Conservation (phyloP, 805 yeast genomes). For the Sungouiella thailandica region DNA sequence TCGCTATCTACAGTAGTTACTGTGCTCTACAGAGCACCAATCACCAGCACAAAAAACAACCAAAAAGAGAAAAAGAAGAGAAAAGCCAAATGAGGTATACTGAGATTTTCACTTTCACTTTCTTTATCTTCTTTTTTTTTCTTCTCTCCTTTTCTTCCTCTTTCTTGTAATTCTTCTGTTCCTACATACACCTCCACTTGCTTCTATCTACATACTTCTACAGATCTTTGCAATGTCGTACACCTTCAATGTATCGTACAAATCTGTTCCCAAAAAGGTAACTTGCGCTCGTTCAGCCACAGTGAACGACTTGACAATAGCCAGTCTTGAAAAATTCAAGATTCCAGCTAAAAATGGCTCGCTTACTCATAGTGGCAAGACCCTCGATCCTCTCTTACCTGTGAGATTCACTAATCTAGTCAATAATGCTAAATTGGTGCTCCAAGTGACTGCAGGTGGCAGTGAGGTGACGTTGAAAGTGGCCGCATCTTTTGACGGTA, state of each 20-base stretch:
- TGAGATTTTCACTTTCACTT: too few relatives aligned
- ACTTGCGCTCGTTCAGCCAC: constrained; percentile 20
- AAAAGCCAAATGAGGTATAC: too few relatives aligned
- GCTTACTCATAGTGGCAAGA: constrained; percentile 24
- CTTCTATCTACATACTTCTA: too few relatives aligned
- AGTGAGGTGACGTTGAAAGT: constrained; percentile 5
- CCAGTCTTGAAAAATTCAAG: constrained; percentile 23
- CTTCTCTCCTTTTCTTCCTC: too few relatives aligned
- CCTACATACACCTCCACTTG: too few relatives aligned
- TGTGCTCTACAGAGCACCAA: too few relatives aligned
- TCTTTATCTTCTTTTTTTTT: too few relatives aligned
- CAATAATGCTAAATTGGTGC: constrained; percentile 29
- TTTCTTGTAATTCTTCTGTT: too few relatives aligned
- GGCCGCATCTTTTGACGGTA: constrained; percentile 5
- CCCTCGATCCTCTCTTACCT: constrained; percentile 28
- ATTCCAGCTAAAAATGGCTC: constrained; percentile 18
- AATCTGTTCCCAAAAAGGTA: constrained; percentile 23
- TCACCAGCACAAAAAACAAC: too few relatives aligned
- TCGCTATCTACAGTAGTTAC: too few relatives aligned
- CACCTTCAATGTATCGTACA: constrained; percentile 23
- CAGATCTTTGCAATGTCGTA: constrained; percentile 10
- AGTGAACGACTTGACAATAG: constrained; percentile 22
- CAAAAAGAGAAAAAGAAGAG: too few relatives aligned
- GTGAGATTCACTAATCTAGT: constrained; percentile 27
- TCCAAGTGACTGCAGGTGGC: constrained; percentile 6